Conservation (phyloP, 2,329 filamentous ascomycete species). For the Mycosphaerella sp. region DNA sequence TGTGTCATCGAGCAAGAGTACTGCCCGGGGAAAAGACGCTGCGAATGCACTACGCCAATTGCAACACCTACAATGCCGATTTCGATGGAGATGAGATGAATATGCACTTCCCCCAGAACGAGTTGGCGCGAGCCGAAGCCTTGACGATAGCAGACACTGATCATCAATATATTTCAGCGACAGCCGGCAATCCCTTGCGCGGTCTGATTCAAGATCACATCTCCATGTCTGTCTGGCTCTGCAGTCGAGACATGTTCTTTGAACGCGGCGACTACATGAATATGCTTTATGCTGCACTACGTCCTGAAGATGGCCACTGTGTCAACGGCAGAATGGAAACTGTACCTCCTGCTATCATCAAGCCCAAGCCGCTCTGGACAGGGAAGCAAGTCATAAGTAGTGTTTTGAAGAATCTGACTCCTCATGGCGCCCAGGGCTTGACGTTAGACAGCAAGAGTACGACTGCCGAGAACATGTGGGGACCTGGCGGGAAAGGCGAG, state of each 20-base stretch:
- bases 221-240: slow-evolving; percentile 86
- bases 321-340: slow-evolving; percentile 74
- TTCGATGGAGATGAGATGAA: slow-evolving; percentile 99
- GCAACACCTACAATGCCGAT: slow-evolving; percentile 98
- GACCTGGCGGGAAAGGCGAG: slow-evolving; percentile 54
- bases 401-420: slow-evolving; percentile 85
- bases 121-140: slow-evolving; percentile 86
- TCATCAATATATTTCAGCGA: slow-evolving; percentile 92
- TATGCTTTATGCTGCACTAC: slow-evolving; percentile 81
- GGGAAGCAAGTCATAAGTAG: slow-evolving; percentile 95
- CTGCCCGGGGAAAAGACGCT: slow-evolving; percentile 93
- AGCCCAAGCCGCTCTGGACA: slow-evolving; percentile 79
- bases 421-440: slow-evolving; percentile 66
- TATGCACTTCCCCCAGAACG: slow-evolving; percentile 98
- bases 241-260: slow-evolving; percentile 87
- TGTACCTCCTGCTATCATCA: slow-evolving; percentile 72
- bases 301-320: slow-evolving; percentile 86
- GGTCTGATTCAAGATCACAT: slow-evolving; percentile 98
- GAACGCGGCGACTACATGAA: slow-evolving; percentile 83
- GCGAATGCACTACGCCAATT: slow-evolving; percentile 99
- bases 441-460: slow-evolving; percentile 74
- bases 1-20: slow-evolving; percentile 91
- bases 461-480: slow-evolving; percentile 76
- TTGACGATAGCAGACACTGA: slow-evolving; percentile 92
- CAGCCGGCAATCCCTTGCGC: slow-evolving; percentile 84